These are phyloP conservation scores for Colletotrichum lindemuthianum DNA, from an alignment of 2,329 filamentous ascomycete genomes.

Conservation along the genomic window DNA sequence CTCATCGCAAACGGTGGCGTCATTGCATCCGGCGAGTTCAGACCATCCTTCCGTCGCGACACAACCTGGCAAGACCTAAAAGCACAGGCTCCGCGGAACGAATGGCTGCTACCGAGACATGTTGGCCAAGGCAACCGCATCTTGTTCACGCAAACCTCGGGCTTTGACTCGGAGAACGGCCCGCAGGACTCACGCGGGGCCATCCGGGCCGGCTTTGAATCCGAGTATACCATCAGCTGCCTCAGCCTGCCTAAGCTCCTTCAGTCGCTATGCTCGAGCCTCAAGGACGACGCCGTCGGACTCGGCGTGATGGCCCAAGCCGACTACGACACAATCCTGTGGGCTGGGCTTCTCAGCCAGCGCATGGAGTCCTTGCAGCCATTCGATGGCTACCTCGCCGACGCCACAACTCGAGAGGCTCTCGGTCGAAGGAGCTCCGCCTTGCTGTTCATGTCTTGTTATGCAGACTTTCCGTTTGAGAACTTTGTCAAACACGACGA, in stretches of 20 bases:
- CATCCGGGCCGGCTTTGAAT: neutral
- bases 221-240: neutral
- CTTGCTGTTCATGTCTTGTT: neutral
- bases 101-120: conserved; percentile 5
- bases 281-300: neutral
- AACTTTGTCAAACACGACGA: neutral
- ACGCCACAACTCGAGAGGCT: neutral
- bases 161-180: no score
- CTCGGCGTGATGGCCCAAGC: neutral
- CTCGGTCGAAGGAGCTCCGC: neutral
- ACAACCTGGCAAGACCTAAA: neutral
- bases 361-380: conserved; percentile 8
- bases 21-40: neutral
- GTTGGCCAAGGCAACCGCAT: neutral
- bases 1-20: conserved; percentile 6
- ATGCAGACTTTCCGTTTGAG: conserved; percentile 16
- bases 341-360: conserved; percentile 4
- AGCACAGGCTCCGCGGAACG: neutral
- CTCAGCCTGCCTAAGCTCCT: conserved; percentile 1
- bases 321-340: neutral
- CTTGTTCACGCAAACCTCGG: no score
- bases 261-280: neutral
- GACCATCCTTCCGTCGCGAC: conserved; percentile 5
- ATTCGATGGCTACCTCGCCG: neutral
- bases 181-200: no score